These are phyloP conservation scores for Wakefieldia striispora DNA, from an alignment of 768 basidiomycete genomes.

Conservation along the genomic window DNA sequence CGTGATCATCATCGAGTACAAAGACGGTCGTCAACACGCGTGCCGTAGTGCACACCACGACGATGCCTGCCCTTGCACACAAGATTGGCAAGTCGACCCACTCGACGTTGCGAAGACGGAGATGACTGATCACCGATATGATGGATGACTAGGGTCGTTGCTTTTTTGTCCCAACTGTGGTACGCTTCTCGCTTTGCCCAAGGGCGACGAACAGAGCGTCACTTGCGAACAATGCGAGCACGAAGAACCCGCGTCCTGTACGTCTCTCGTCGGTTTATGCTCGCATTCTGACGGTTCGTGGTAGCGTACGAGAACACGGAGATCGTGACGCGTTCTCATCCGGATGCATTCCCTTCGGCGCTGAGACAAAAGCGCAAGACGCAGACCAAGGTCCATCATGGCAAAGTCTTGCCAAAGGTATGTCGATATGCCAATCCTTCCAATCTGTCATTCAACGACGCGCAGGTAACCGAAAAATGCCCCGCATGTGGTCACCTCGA, in stretches of 20 bases:
- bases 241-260: constrained; percentile 86
- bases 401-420: constrained; percentile 66
- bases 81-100: constrained; percentile 43
- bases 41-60: constrained; percentile 6
- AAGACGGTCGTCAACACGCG: constrained; percentile 10
- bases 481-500: constrained; percentile 82
- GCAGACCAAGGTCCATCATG: constrained; percentile 75
- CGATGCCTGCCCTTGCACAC: constrained; percentile 36
- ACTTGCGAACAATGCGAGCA: constrained; percentile 87
- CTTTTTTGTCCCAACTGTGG: constrained; percentile 95
- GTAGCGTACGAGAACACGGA: constrained; percentile 90
- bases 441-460: neutral
- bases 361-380: constrained; percentile 87
- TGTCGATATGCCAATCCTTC: constrained; percentile 35
- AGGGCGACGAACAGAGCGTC: constrained; percentile 69
- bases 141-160: constrained; percentile 63
- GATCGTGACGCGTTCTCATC: constrained; percentile 87
- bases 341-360: constrained; percentile 91
- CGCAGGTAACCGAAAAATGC: constrained; percentile 85
- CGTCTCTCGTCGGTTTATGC: constrained; percentile 33
- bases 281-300: neutral
- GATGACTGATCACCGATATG: constrained; percentile 4
- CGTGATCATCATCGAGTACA: constrained; percentile 20
- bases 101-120: neutral
- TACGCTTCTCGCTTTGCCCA: constrained; percentile 81